Percentiles rank a stretch among this genome's conserved stretches.
Conservation (phyloP, 306 rosid species). For the Begonia masoniana region DNA sequence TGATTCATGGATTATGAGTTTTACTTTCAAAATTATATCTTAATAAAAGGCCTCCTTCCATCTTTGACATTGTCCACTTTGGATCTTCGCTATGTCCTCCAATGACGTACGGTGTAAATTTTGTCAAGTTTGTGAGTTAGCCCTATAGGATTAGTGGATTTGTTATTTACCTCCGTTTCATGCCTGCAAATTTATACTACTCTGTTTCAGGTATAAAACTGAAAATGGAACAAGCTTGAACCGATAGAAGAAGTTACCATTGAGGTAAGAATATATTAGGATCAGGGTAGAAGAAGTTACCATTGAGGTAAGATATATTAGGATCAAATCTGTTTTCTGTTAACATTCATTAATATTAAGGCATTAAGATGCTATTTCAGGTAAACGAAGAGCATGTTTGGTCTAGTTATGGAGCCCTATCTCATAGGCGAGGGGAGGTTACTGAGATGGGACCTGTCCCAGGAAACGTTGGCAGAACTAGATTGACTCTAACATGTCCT, state of each 20-base stretch:
- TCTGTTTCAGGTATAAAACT: slow-evolving; percentile 66
- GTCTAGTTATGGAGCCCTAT: slow-evolving; percentile 89
- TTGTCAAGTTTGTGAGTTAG: no score
- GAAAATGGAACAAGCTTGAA: slow-evolving; percentile 67
- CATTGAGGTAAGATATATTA: no score
- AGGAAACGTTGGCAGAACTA: slow-evolving; percentile 73
- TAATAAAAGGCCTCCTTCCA: no score
- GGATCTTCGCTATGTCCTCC: no score
- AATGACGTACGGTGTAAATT: no score
- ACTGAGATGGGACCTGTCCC: slow-evolving; percentile 94
- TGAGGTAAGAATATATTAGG: slow-evolving; percentile 49
- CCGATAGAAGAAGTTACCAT: slow-evolving; percentile 94
- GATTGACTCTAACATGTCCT: slow-evolving; percentile 78
- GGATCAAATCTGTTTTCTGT: slow-evolving; percentile 5
- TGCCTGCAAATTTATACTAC: slow-evolving; percentile 3
- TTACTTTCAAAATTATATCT: no score
- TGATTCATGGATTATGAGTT: no score
- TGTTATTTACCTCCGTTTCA: slow-evolving; percentile 5
- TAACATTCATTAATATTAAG: slow-evolving; percentile 7
- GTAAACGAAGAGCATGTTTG: slow-evolving; percentile 93
- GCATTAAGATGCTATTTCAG: slow-evolving; percentile 25
- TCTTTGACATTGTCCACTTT: no score
- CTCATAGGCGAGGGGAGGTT: slow-evolving; percentile 90
- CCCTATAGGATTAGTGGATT: background rate
- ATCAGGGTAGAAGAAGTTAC: no score